Evolutionary conservation across 1,284 basidiomycete species (phyloP).

Genomic region (Butyriboletus pseudospeciosus): DNA sequence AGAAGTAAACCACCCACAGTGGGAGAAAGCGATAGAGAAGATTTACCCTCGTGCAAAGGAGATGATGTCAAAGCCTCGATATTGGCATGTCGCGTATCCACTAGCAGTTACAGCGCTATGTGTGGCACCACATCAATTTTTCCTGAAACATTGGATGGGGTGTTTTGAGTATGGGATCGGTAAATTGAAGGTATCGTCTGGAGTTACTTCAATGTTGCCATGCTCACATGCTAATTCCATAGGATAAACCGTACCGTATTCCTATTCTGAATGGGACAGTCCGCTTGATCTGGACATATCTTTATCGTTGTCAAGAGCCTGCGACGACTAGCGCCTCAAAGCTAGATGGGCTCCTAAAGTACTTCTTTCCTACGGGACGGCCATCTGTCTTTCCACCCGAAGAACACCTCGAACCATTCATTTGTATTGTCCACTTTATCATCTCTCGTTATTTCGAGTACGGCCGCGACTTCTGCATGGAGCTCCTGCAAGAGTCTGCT

Average conservation of each 20-base stretch:
- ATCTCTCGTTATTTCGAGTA: constrained; percentile 85
- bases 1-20: constrained; percentile 92
- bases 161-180: constrained; percentile 68
- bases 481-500: constrained; percentile 67
- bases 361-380: constrained; percentile 76
- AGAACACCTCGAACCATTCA: constrained; percentile 72
- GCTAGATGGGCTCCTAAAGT: constrained; percentile 72
- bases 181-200: constrained; percentile 68
- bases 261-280: constrained; percentile 80
- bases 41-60: constrained; percentile 82
- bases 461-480: constrained; percentile 77
- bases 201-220: background rate
- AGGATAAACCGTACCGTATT: constrained; percentile 78
- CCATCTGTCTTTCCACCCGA: constrained; percentile 65
- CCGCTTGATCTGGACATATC: constrained; percentile 88
- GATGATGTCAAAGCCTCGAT: constrained; percentile 87
- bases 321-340: constrained; percentile 73
- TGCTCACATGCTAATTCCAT: background rate
- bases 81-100: constrained; percentile 87
- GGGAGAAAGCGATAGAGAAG: constrained; percentile 86
- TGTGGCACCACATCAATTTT: constrained; percentile 82
- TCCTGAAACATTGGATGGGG: constrained; percentile 75
- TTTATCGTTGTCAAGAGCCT: constrained; percentile 88
- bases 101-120: constrained; percentile 81
- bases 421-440: constrained; percentile 79